These are phyloP conservation scores for Nothopassalora personata DNA, from an alignment of 2,329 filamentous ascomycete species.

Conservation along the genomic window DNA sequence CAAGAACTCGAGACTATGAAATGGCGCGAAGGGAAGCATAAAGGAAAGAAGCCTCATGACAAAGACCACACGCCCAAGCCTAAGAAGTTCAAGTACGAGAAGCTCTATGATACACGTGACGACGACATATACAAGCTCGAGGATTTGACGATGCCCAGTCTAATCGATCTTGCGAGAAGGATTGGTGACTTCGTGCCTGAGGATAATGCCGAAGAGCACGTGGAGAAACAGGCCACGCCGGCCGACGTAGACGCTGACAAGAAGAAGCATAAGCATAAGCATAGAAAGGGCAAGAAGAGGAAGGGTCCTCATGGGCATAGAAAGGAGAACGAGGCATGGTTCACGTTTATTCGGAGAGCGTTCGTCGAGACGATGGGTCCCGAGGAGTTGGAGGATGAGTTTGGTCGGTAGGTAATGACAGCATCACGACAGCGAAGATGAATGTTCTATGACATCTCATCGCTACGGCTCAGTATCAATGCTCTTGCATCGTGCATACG, in stretches of 20 bases:
- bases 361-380: constrained; percentile 69
- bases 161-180: constrained; percentile 70
- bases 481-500: no score
- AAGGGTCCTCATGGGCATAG: constrained; percentile 40
- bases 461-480: neutral
- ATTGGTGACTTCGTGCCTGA: constrained; percentile 57
- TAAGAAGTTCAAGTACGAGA: constrained; percentile 64
- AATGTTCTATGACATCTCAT: neutral
- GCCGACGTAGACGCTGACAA: constrained; percentile 28
- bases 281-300: constrained; percentile 32
- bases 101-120: constrained; percentile 80
- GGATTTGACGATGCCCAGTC: constrained; percentile 80
- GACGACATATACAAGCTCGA: constrained; percentile 69
- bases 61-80: constrained; percentile 52
- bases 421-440: neutral
- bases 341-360: constrained; percentile 69
- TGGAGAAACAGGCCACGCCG: constrained; percentile 27
- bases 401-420: constrained; percentile 19
- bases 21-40: constrained; percentile 62
- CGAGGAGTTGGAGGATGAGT: constrained; percentile 54
- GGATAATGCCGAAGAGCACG: constrained; percentile 21
- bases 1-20: constrained; percentile 34
- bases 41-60: constrained; percentile 50
- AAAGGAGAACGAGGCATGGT: constrained; percentile 63
- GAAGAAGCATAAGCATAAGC: constrained; percentile 28